Conservation (phyloP, 106 monocot species). For the Agapanthus africanus region DNA sequence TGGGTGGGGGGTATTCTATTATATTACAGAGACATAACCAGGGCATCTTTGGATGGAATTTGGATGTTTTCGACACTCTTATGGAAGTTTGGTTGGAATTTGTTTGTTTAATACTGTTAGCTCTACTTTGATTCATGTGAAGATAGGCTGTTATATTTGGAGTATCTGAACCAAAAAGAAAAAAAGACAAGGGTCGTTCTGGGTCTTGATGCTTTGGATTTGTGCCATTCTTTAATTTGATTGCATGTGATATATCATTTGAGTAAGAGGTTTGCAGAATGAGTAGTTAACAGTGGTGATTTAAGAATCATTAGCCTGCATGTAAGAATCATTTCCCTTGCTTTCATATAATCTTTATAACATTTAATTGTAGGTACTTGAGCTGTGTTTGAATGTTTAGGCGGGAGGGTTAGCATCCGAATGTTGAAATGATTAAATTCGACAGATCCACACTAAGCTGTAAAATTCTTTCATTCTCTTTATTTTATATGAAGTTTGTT, state of each 20-base stretch:
- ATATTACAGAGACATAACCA: background rate
- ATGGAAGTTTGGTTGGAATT: background rate
- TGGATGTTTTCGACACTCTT: background rate
- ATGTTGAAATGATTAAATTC: too few relatives aligned
- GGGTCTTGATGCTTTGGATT: background rate
- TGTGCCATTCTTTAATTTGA: background rate
- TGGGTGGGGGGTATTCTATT: too few relatives aligned
- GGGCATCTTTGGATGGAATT: background rate
- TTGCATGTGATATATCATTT: background rate
- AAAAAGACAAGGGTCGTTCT: background rate
- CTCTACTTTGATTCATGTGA: background rate
- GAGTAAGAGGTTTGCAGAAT: background rate
- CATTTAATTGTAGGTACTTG: background rate
- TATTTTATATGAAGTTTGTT: too few relatives aligned
- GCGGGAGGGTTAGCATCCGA: too few relatives aligned
- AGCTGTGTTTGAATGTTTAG: background rate
- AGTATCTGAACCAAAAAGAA: background rate
- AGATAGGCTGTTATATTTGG: background rate
- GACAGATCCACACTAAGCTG: too few relatives aligned
- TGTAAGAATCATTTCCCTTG: background rate
- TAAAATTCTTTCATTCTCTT: too few relatives aligned
- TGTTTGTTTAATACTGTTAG: background rate
- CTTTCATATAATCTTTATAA: background rate
- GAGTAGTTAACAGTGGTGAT: background rate
- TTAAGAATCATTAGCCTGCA: background rate